phyloP scores from a whole-genome alignment of 2,329 filamentous ascomycete species.

The Claviceps pusilla region DNA sequence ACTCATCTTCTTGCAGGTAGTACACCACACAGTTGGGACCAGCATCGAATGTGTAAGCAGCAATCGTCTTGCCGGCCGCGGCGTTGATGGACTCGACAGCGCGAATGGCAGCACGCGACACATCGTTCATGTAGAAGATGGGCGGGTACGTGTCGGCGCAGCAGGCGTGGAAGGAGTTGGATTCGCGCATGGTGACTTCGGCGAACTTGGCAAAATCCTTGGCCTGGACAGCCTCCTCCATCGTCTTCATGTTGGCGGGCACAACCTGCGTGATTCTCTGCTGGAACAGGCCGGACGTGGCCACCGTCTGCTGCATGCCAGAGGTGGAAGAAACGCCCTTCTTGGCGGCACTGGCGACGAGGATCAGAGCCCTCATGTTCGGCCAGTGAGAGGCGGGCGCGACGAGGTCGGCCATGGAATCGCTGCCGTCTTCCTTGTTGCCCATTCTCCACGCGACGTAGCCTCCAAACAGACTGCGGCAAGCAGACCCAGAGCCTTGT shows the following conservation, averaged over 20 bases:
- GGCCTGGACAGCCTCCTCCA: slow-evolving; percentile 66
- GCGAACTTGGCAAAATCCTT: slow-evolving; percentile 79
- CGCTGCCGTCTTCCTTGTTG: slow-evolving; percentile 57
- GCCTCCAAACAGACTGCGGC: slow-evolving; percentile 81
- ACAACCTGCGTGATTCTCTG: slow-evolving; percentile 63
- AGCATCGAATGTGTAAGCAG: slow-evolving; percentile 94
- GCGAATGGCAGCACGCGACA: slow-evolving; percentile 71
- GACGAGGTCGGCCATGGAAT: slow-evolving; percentile 78
- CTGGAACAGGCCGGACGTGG: slow-evolving; percentile 75
- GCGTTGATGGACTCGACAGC: slow-evolving; percentile 82
- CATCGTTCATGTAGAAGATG: slow-evolving; percentile 98
- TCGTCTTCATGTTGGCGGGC: slow-evolving; percentile 65
- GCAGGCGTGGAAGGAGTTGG: slow-evolving; percentile 90
- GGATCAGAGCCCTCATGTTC: slow-evolving; percentile 78
- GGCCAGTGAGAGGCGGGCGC: slow-evolving; percentile 87
- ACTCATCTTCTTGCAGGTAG: slow-evolving; percentile 68
- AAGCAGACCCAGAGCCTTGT: slow-evolving; percentile 89
- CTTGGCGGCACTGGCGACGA: slow-evolving; percentile 86
- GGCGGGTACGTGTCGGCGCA: slow-evolving; percentile 92
- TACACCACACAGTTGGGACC: slow-evolving; percentile 96
- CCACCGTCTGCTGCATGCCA: slow-evolving; percentile 94
- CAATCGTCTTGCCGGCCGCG: slow-evolving; percentile 61
- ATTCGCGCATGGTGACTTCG: slow-evolving; percentile 87
- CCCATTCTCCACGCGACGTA: slow-evolving; percentile 94
- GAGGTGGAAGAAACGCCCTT: slow-evolving; percentile 87